phyloP scores from a whole-genome alignment of 768 basidiomycete species.

The Russula olivacea region DNA sequence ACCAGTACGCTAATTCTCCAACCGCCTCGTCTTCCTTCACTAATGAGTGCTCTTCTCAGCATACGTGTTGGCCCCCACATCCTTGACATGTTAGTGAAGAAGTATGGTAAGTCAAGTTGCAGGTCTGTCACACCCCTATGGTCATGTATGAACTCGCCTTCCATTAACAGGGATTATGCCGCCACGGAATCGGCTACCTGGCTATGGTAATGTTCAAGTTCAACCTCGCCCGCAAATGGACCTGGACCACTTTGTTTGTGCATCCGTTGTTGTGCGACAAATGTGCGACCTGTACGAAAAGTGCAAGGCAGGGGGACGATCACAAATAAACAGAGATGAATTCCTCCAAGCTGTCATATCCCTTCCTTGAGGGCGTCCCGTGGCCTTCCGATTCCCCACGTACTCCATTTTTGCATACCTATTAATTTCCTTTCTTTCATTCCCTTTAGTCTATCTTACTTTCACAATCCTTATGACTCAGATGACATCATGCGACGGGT shows the following conservation, averaged over 20 bases:
- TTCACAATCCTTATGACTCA: no score
- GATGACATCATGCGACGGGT: no score
- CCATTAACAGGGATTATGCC: not conserved
- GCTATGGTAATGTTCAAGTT: not conserved
- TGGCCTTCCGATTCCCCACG: not conserved
- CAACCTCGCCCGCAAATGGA: not conserved
- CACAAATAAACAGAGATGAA: conserved; percentile 4
- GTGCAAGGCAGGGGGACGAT: not conserved
- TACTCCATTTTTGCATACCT: not conserved
- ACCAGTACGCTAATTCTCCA: not conserved
- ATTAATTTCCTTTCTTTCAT: not conserved
- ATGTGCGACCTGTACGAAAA: conserved; percentile 5
- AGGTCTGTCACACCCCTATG: not conserved
- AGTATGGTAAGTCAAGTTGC: conserved; percentile 5
- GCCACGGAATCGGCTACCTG: not conserved
- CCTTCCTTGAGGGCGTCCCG: conserved; percentile 5
- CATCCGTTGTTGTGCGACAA: conserved; percentile 2
- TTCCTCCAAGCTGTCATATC: conserved; percentile 5
- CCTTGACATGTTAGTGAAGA: conserved; percentile 9
- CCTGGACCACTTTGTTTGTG: conserved; percentile 12
- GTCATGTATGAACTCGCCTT: not conserved
- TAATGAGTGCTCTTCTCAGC: not conserved
- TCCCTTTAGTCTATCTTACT: not conserved
- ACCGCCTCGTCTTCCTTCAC: not conserved
- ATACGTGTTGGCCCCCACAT: conserved; percentile 1